Evolutionary conservation across 1,139 yeast species (phyloP), one percentile per base, ranked within the genome.

Genomic region (Lodderomyces metapsilosis): DNA sequence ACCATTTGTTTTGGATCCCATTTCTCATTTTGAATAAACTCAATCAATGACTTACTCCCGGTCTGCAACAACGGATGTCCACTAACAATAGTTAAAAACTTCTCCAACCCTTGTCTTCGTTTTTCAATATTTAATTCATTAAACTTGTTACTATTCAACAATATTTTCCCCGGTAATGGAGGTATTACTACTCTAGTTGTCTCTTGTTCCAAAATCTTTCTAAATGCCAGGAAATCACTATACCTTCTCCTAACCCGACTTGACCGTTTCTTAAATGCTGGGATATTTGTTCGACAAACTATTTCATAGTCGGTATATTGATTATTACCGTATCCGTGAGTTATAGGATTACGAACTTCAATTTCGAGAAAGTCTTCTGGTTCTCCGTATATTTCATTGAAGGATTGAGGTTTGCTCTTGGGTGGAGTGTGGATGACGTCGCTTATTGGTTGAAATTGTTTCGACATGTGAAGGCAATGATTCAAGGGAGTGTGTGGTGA

Each of bases 11-110:
- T 59, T 3, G 69, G 64, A 24, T 84, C 89, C 95, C 95, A 88
- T 40, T 71, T 74, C 7, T 89, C 95, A 55, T 88, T 92, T 61
- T 91, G 97, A 41, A 92, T 81, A 56, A 92, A 92, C 38, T 91
- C 85, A 45, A 84, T 82, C 50, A 92, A 72, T 1, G 87, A 80
- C 51, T 80, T 79, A n/a, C 92, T 81, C 0, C 96, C 95, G 0
- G 96, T 87, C 62, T 92, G 98, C 44, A 92, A 66, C 47, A 92
- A 66, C 1, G 98, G 98, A 60, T 92, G 98, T 8, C 96, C 95
- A 15, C 95, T 95, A 10, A 92, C 95, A 21, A 79, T 73, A 43
- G 77, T 76, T 34, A 92, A 61, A 62, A 94, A 92, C 56, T 79
- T 78, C 58, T 89, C 96, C 39, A 92, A 71, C 0, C 96, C 97